phyloP scores from a whole-genome alignment of 1,139 yeast species.

The Blastobotrys persicus region DNA sequence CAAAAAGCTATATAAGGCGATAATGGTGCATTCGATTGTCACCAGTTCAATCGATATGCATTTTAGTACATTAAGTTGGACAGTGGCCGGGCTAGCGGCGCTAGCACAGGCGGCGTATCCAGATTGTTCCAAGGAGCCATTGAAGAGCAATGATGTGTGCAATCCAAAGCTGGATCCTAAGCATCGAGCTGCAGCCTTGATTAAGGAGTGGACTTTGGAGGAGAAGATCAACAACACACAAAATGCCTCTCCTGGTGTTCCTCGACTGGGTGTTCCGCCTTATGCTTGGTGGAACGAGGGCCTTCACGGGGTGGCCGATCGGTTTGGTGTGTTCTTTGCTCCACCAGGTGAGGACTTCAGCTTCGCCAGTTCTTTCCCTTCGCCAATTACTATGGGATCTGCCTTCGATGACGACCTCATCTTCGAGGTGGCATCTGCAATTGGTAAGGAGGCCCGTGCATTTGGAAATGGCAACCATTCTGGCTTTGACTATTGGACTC shows the following conservation, averaged over 20 bases:
- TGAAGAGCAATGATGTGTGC: constrained; percentile 17
- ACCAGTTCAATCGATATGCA: no score
- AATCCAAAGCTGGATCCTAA: constrained; percentile 12
- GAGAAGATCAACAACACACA: constrained; percentile 61
- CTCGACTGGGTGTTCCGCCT: constrained; percentile 53
- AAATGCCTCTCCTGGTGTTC: constrained; percentile 52
- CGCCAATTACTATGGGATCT: constrained; percentile 39
- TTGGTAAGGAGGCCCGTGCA: constrained; percentile 55
- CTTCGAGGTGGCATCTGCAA: constrained; percentile 51
- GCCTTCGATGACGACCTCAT: constrained; percentile 53
- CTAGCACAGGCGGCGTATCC: constrained; percentile 12
- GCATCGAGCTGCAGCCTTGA: constrained; percentile 50
- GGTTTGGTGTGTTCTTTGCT: constrained; percentile 31
- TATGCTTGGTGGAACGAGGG: constrained; percentile 53
- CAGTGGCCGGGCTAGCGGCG: background rate
- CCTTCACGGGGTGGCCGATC: constrained; percentile 53
- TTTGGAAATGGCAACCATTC: constrained; percentile 63
- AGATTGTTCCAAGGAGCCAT: constrained; percentile 19
- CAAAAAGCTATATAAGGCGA: no score
- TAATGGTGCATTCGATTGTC: no score
- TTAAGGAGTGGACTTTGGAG: constrained; percentile 50
- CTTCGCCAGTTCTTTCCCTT: constrained; percentile 20
- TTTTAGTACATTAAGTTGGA: background rate
- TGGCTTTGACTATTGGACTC: constrained; percentile 44
- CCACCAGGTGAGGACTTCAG: constrained; percentile 14